Conservation (phyloP, 208 protist species). For the Lotmaria passim region DNA sequence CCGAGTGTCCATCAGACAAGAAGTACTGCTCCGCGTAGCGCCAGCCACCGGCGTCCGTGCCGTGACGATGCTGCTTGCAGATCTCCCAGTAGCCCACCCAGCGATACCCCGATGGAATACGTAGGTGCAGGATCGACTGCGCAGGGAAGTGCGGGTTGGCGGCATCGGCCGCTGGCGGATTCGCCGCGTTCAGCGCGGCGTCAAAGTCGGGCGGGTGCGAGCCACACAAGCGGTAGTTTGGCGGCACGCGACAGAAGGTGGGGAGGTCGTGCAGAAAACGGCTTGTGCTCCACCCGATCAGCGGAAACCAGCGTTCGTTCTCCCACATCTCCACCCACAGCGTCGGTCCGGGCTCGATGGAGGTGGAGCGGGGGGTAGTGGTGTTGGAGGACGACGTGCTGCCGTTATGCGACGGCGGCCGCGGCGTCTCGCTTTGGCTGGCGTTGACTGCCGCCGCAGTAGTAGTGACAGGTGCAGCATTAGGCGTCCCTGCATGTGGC, state of each 20-base stretch:
- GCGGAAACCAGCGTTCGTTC: conserved; percentile 73
- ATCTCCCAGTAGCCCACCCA: conserved; percentile 68
- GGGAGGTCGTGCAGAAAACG: conserved; percentile 51
- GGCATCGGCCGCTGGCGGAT: neutral
- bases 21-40: conserved; percentile 54
- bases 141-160: conserved; percentile 22
- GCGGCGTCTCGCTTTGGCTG: neutral
- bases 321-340: conserved; percentile 56
- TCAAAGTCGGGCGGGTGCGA: conserved; percentile 33
- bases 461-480: neutral
- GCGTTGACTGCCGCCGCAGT: neutral
- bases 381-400: conserved; percentile 57
- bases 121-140: conserved; percentile 19
- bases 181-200: conserved; percentile 13
- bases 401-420: conserved; percentile 31
- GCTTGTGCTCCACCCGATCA: conserved; percentile 65
- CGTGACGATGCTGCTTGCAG: conserved; percentile 37
- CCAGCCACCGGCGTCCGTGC: conserved; percentile 54
- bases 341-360: conserved; percentile 33
- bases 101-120: conserved; percentile 43
- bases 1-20: neutral
- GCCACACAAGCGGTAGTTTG: conserved; percentile 14
- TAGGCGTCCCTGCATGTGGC: neutral
- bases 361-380: conserved; percentile 22
- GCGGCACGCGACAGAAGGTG: conserved; percentile 44